Evolutionary conservation across 2,329 filamentous ascomycete species (phyloP), one percentile per base, ranked within the genome.

Genomic region (Trichophyton schoenleinii): DNA sequence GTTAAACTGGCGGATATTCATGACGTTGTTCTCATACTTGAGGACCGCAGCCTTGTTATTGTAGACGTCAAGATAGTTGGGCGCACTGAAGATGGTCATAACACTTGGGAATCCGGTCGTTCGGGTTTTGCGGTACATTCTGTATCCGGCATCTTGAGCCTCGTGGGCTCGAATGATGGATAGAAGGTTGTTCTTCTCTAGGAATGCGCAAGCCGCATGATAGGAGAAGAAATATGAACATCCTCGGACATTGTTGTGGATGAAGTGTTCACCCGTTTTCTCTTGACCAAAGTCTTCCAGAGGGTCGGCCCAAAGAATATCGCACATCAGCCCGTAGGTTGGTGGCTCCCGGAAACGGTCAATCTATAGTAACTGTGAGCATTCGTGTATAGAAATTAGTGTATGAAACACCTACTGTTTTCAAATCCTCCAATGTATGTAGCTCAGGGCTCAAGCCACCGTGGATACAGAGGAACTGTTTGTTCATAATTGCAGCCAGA

Each of bases 181-280:
- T 48, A 99, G 83, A 9, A 99, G 80, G 72, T 97, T 99, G 79
- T 99, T 99, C 83, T 97, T 97, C 77, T 99, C 94, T 64, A 99
- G 81, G 79, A 99, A 99, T 13, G 90, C 89, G 77, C 94, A 99
- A 31, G 94, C 94, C 5, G 94, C 91, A 2, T 91, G 92, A 72
- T 99, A 99, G 15, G 91, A 96, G 78, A 99, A 99, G 80, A 99
- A 99, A 79, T 96, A 99, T 1, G 94, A 97, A 77, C 94, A 99
- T 61, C 94, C 94, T 74, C 94, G 88, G 59, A 99, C 94, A 74
- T 97, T 91, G 77, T 99, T 99, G 79, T 99, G 94, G 63, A 97
- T 79, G 76, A 96, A 99, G 77, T 90, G 97, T 72, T 99, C 94
- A 65, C 89, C 92, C 0, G 91, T 95, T 80, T 97, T 99, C 78